phyloP scores from a whole-genome alignment of 2,329 filamentous ascomycete species.

The Aspergillus eucalypticola region DNA sequence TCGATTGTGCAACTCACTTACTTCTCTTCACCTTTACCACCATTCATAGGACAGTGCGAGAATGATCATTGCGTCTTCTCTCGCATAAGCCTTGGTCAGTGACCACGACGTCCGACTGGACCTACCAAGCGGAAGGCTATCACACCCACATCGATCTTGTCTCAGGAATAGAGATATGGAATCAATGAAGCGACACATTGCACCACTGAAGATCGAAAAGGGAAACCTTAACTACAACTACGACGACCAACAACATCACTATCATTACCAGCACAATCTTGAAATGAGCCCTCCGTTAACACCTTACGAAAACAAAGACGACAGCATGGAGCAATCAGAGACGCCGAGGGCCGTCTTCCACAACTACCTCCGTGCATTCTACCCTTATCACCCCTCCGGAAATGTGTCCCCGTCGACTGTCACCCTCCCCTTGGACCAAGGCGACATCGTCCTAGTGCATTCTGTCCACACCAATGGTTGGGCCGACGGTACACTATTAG shows the following conservation, averaged over 20 bases:
- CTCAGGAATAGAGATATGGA: constrained; percentile 30
- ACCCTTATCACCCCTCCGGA: constrained; percentile 81
- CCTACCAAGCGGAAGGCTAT: constrained; percentile 1
- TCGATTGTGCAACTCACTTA: too few relatives aligned
- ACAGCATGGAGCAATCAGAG: constrained; percentile 49
- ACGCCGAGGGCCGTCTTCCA: constrained; percentile 70
- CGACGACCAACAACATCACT: constrained; percentile 28
- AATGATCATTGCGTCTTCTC: constrained; percentile 31
- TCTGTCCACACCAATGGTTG: constrained; percentile 98
- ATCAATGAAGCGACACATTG: constrained; percentile 38
- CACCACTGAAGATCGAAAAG: constrained; percentile 42
- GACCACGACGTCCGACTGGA: constrained; percentile 27
- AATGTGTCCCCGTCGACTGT: constrained; percentile 80
- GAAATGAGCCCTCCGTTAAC: constrained; percentile 79
- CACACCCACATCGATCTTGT: not conserved
- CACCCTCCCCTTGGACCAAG: constrained; percentile 82
- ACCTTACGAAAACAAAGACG: constrained; percentile 62
- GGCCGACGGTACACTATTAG: constrained; percentile 90
- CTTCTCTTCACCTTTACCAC: not conserved
- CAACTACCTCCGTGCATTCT: constrained; percentile 92
- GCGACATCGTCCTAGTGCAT: constrained; percentile 90
- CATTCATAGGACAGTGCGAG: constrained; percentile 14
- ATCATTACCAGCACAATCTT: constrained; percentile 29
- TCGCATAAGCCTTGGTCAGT: constrained; percentile 35
- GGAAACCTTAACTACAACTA: constrained; percentile 29